Evolutionary conservation across 2,329 filamentous ascomycete genomes (phyloP), one percentile per base, ranked within the genome.

Genomic region (Colletotrichum sansevieriae): DNA sequence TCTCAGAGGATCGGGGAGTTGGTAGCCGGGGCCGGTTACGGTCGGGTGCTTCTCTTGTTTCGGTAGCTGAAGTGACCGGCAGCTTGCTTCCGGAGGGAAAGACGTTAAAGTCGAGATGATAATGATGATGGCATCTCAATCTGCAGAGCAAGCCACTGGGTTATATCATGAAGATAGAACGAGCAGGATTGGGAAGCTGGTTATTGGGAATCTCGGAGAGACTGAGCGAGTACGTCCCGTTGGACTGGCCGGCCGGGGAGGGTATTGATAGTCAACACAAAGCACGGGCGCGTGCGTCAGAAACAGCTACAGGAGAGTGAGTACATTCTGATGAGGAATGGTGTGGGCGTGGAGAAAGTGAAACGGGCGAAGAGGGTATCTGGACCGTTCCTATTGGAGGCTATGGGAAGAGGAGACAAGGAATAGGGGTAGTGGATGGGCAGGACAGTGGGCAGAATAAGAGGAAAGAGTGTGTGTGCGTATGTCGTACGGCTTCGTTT

Each of bases 251-350:
- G 29, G 43, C 51, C 25, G 35, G 64, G 65, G 65, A 43, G 43
- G 51, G 35, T 67, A 39, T 35, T 57, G 65, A 62, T 37, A 67
- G 58, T 67, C 64, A 57, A 63, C 22, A 29, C n/a, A 18, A 15
- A 44, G 41, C 49, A 67, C 44, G 58, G 43, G 59, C 51, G 59
- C 35, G 51, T 63, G 64, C 64, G 64, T 63, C 64, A 63, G 64
- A 57, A 51, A 55, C 61, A 58, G n/a, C 20, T 47, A 18, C 33
- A 33, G 29, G 44, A 49, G 44, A 49, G 44, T 13, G 12, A 18
- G 33, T 47, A 22, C 33, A 33, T 63, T 63, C 58, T 35, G 51
- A 63, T 63, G 25, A 22, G 43, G 51, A 44, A 67, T 51, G 44
- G 59, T 25, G 35, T 63, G 25, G 20, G 44, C 59, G 35, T 61